These are phyloP conservation scores for Clitocybe nebularis DNA, from an alignment of 1,284 basidiomycete genomes.

Conservation along the genomic window DNA sequence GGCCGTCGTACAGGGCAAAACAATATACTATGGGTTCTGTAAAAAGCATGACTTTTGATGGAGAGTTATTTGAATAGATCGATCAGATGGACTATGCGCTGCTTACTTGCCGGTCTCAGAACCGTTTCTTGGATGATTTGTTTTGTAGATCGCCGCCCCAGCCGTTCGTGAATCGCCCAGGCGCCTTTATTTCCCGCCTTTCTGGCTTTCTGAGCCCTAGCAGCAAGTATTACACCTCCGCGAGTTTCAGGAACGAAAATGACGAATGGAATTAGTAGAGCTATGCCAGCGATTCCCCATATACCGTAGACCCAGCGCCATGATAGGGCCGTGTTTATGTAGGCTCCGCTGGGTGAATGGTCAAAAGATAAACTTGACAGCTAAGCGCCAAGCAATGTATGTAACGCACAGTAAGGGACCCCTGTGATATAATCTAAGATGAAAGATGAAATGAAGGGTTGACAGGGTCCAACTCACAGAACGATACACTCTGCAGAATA, in stretches of 20 bases:
- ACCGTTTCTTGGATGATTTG: slow-evolving; percentile 17
- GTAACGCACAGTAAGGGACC: slow-evolving; percentile 16
- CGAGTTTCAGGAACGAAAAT: slow-evolving; percentile 19
- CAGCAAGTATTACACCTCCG: slow-evolving; percentile 16
- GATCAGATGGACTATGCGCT: neutral
- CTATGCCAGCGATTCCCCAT: slow-evolving; percentile 18
- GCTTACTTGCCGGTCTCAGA: slow-evolving; percentile 16
- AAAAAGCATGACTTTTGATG: slow-evolving; percentile 16
- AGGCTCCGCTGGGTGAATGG: slow-evolving; percentile 10
- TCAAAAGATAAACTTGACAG: no score
- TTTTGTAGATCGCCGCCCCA: slow-evolving; percentile 13
- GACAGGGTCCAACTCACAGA: slow-evolving; percentile 6
- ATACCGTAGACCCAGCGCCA: slow-evolving; percentile 21
- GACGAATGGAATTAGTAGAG: slow-evolving; percentile 15
- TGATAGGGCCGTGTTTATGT: slow-evolving; percentile 17
- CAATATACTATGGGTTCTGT: slow-evolving; percentile 21
- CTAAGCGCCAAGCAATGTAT: no score
- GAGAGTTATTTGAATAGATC: neutral
- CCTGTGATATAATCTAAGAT: slow-evolving; percentile 3
- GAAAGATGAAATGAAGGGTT: neutral
- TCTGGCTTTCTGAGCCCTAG: slow-evolving; percentile 14
- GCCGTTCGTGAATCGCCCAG: slow-evolving; percentile 17
- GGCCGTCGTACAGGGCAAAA: slow-evolving; percentile 18
- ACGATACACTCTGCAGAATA: slow-evolving; percentile 17
- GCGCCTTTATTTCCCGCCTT: slow-evolving; percentile 11